Percentiles rank a stretch among this genome's conserved stretches.
Conservation (phyloP, 192 early-diverging fungal species). For the Diversispora epigaea region DNA sequence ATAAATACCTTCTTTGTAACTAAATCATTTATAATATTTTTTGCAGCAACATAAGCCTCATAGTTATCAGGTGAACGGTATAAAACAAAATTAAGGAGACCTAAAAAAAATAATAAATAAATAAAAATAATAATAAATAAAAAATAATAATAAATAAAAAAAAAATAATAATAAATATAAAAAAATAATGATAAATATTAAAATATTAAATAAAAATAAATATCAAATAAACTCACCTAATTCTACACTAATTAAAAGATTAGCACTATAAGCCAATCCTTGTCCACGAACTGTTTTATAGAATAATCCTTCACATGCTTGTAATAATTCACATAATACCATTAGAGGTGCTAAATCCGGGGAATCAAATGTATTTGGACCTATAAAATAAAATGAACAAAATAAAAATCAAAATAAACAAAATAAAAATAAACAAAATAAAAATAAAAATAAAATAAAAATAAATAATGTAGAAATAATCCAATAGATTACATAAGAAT, state of each 20-base stretch:
- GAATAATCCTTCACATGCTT: slow-evolving; percentile 59
- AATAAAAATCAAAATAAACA: not conserved
- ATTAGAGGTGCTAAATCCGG: slow-evolving; percentile 55
- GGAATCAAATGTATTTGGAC: slow-evolving; percentile 48
- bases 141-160: not conserved
- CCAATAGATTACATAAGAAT: not conserved
- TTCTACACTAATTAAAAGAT: slow-evolving; percentile 47
- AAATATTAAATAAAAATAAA: too few relatives aligned
- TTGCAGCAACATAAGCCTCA: slow-evolving; percentile 55
- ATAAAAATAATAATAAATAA: not conserved
- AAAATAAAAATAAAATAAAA: not conserved
- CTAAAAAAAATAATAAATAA: slow-evolving; percentile 19
- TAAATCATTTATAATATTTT: slow-evolving; percentile 50
- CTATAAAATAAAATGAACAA: slow-evolving; percentile 23
- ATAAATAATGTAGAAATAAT: not conserved
- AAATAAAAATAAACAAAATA: not conserved
- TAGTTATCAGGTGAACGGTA: slow-evolving; percentile 55
- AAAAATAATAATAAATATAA: not conserved
- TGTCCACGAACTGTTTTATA: slow-evolving; percentile 64
- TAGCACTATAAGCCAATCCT: slow-evolving; percentile 56
- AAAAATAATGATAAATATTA: not conserved
- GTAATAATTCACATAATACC: slow-evolving; percentile 54
- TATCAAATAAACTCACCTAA: slow-evolving; percentile 35
- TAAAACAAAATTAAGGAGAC: slow-evolving; percentile 50
- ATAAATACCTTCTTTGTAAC: slow-evolving; percentile 43